phyloP scores from a whole-genome alignment of 495 filamentous ascomycete genomes.

The Xylaria scruposa region DNA sequence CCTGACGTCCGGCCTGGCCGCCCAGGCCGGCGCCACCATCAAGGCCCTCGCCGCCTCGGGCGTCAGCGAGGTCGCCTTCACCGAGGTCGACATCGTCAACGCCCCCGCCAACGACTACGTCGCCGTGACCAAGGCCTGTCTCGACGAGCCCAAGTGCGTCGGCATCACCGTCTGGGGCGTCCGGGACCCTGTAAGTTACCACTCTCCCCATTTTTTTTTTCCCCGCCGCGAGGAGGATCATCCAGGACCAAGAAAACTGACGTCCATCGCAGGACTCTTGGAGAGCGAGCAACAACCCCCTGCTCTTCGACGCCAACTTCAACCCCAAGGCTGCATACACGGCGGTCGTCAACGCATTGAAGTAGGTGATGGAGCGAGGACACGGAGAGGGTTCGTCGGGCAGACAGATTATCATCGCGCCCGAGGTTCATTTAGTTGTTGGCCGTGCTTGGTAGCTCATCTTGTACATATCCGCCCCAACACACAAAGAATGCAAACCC shows the following conservation, averaged over 20 bases:
- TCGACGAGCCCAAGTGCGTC: constrained; percentile 68
- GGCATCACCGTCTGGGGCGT: constrained; percentile 83
- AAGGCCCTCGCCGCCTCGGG: constrained; percentile 60
- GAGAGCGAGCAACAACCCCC: constrained; percentile 63
- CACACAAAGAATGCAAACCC: neutral
- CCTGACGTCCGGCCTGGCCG: constrained; percentile 56
- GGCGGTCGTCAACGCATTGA: constrained; percentile 59
- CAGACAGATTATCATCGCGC: neutral
- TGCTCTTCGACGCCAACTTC: constrained; percentile 70
- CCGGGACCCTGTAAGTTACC: constrained; percentile 60
- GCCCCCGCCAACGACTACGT: constrained; percentile 66
- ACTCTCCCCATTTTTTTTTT: no score
- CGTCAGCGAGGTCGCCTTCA: constrained; percentile 64
- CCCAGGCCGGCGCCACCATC: constrained; percentile 57
- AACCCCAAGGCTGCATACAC: constrained; percentile 69
- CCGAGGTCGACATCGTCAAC: constrained; percentile 70
- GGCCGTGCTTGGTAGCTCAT: neutral
- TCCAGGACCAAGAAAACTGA: constrained; percentile 24
- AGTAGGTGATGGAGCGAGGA: constrained; percentile 34
- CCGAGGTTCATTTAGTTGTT: neutral
- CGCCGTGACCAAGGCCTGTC: constrained; percentile 67
- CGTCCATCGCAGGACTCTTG: constrained; percentile 61
- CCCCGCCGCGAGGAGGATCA: no score
- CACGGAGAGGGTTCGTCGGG: neutral
- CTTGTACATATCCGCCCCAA: constrained; percentile 13